Evolutionary conservation across 2,329 filamentous ascomycete genomes (phyloP), one percentile per base, ranked within the genome.

Genomic region (Magnaporthiopsis poae): DNA sequence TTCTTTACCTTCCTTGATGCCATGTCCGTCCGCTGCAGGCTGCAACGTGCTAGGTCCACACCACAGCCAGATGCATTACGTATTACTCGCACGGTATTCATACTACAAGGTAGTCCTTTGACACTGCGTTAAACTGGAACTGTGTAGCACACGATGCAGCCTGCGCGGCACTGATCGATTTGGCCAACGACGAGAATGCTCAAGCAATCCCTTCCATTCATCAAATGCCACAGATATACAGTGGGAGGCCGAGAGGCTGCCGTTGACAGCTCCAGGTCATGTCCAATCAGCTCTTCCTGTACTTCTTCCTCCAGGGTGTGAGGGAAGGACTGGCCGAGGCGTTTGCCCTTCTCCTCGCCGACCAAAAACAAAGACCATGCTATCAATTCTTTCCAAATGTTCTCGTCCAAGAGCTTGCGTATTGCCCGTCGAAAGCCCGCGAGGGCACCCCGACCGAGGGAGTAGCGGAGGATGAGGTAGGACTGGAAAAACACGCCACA

Each of bases 381-480:
- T 18, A 29, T 61, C 60, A 15, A 61, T 61, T 61, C 60, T 61
- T 61, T 61, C 60, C 60, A 61, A 61, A 61, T 18, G 25, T 33
- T 33, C 60, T 29, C 13, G 60, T 61, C 60, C 31, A 29, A 29
- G 60, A 33, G 27, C 11, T 61, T 61, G 60, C 27, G 60, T 29
- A 33, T 61, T 12, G 27, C 60, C 27, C 31, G 27, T 61, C 60
- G 12, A 29, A 61, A 29, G 60, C 12, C 60, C 31, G 27, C 25
- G 27, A 25, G 25, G 25, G 25, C 60, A 18, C 31, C 15, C 60
- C 13, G 31, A 25, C 46, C 21, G 46, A 56, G 46, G 46, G 46
- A 25, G 46, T 13, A 21, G n/a, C 18, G 46, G n/a, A 25, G 46
- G 18, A 56, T 56, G 46, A 11, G 18, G n/a, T 46, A 18, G 39